Base-by-base conservation (phyloP, 2,329 filamentous ascomycete genomes). In the Diaporthe sp. region DNA sequence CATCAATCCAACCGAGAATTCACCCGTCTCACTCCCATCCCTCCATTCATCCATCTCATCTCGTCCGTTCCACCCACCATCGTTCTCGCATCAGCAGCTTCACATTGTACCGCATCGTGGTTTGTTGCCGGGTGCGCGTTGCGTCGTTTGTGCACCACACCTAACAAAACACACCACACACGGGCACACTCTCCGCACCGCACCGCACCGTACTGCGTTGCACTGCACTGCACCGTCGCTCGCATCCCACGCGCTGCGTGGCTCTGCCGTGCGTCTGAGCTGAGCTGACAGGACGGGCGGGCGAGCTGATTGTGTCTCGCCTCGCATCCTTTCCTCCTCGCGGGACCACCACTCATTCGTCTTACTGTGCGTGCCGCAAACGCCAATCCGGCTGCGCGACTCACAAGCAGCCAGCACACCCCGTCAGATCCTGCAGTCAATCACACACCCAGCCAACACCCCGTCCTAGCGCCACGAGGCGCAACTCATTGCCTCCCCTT, bases 391-490 rank as follows among this genome's bases (percentile, higher is more conserved):
- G 56, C 69, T 71, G 69, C 69, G 69, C 58, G 69, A 63, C 69
- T 71, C 55, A 71, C 69, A 51, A 53, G 32, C 44, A 35, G 69
- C 69, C 69, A 63, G 53, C 69, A 61, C 71, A 59, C 50, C 51
- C 50, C 51, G 51, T 70, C 63, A 69, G 51, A 50, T 59, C 53
- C 61, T 69, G 63, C 71, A 73, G 71, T 73, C 61, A 69, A 51
- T 59, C 61, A 59, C 58, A 56, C 51, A 69, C 32, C 63, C 63
- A 73, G 61, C 71, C 63, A 69, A 25, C 63, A 30, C 58, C 51
- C 63, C 27, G 32, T 58, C 53, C 53, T 50, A 73, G 71, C 71
- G 71, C 71, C 71, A 73, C 63, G 56, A 27, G 71, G 71, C 63
- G 71, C 53, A 59, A 44, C 25, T 65, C 44, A 71, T 25, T 58